Evolutionary conservation across 2,329 filamentous ascomycete species (phyloP).

Genomic region (Aspergillus sclerotialis): DNA sequence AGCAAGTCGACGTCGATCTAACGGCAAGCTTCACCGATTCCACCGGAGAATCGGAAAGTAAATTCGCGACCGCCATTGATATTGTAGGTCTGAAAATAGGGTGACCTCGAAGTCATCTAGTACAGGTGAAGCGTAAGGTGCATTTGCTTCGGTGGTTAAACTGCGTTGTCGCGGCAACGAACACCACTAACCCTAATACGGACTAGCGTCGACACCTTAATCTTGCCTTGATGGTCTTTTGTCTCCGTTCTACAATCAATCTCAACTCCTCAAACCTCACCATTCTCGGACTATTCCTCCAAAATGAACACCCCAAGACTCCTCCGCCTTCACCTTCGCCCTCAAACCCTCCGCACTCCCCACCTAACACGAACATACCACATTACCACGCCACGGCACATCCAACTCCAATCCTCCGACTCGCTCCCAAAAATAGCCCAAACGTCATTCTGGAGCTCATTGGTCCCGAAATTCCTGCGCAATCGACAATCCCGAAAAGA

Average conservation of each 20-base stretch:
- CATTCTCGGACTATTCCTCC: constrained; percentile 12
- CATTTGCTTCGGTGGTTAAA: no score
- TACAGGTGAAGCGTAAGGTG: no score
- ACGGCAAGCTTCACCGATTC: constrained; percentile 50
- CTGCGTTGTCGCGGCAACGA: constrained; percentile 8
- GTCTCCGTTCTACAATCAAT: no score
- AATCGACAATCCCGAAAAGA: constrained; percentile 26
- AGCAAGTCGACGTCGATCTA: constrained; percentile 49
- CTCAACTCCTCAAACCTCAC: no score
- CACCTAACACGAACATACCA: constrained; percentile 2
- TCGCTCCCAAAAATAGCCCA: constrained; percentile 47
- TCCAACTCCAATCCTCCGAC: constrained; percentile 15
- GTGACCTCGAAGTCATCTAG: no score
- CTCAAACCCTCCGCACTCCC: constrained; percentile 1
- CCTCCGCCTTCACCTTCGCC: constrained; percentile 3
- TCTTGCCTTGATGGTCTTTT: no score
- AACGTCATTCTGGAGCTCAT: constrained; percentile 59
- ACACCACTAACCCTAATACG: constrained; percentile 11
- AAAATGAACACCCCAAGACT: constrained; percentile 11
- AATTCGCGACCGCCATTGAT: constrained; percentile 26
- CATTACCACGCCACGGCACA: no score
- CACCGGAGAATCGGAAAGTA: constrained; percentile 23
- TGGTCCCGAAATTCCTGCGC: constrained; percentile 56
- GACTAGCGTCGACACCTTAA: constrained; percentile 7
- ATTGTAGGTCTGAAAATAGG: constrained; percentile 1